Evolutionary conservation across 2,329 filamentous ascomycete species (phyloP).

Genomic region (Zymoseptoria pseudotritici): DNA sequence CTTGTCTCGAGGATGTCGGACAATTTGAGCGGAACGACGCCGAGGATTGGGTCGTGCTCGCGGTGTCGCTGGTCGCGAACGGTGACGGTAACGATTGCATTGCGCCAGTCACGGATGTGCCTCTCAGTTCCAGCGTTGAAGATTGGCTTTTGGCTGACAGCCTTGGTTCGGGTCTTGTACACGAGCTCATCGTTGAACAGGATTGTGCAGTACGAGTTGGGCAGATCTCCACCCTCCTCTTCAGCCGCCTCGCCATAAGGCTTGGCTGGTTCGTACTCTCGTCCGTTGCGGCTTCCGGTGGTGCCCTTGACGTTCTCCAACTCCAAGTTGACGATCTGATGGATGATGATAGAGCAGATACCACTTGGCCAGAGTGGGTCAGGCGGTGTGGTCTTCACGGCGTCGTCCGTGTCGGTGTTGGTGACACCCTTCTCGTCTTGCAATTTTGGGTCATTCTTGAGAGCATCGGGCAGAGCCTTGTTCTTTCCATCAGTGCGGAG

Average conservation of each 20-base stretch:
- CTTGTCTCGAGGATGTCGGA: constrained; percentile 81
- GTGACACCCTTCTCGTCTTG: constrained; percentile 82
- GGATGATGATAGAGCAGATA: constrained; percentile 75
- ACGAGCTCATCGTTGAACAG: constrained; percentile 79
- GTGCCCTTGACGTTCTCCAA: constrained; percentile 86
- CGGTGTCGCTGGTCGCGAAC: constrained; percentile 84
- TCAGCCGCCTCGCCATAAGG: constrained; percentile 78
- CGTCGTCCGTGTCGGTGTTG: constrained; percentile 68
- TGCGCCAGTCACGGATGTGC: constrained; percentile 90
- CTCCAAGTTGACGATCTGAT: constrained; percentile 92
- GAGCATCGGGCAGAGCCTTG: constrained; percentile 62
- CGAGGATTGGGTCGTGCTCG: constrained; percentile 89
- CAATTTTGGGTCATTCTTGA: constrained; percentile 66
- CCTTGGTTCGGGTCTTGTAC: constrained; percentile 92
- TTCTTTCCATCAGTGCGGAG: constrained; percentile 84
- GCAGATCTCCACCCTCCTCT: constrained; percentile 70
- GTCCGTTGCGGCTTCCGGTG: constrained; percentile 69
- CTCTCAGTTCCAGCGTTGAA: constrained; percentile 94
- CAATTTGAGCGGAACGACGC: constrained; percentile 80
- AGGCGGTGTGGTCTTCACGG: constrained; percentile 80
- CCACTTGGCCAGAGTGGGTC: constrained; percentile 96
- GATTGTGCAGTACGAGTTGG: constrained; percentile 91
- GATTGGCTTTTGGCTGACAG: constrained; percentile 87
- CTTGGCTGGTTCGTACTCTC: constrained; percentile 83
- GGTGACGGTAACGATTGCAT: constrained; percentile 74